A percentile compares a stretch with the other conserved stretches of the same genome.
Evolutionary conservation across 345 rosid genomes (phyloP).

Genomic region (Boechera stricta): DNA sequence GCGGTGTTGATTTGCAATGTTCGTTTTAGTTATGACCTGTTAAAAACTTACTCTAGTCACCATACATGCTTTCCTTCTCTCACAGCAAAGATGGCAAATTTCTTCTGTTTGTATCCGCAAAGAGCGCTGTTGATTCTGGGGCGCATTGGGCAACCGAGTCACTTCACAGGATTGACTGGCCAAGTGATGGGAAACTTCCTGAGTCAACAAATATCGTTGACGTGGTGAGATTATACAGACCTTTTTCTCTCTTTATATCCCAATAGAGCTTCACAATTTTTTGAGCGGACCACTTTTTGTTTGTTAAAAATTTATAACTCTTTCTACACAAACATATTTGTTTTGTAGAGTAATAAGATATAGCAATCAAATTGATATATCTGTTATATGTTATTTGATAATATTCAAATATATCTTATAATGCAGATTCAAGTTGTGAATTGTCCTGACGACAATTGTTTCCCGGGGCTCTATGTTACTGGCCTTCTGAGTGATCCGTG

Average conservation of each 20-base stretch:
- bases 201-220: conserved; percentile 57
- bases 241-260: conserved; percentile 1
- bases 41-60: conserved; percentile 8
- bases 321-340: not conserved
- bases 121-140: conserved; percentile 79
- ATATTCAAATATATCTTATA: conserved; percentile 12
- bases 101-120: conserved; percentile 76
- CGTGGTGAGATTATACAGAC: conserved; percentile 62
- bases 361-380: not conserved
- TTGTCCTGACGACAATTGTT: conserved; percentile 70
- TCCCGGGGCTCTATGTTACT: conserved; percentile 83
- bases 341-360: not conserved
- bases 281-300: conserved; percentile 1
- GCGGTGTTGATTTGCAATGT: conserved; percentile 2
- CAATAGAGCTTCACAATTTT: not conserved
- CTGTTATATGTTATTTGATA: conserved; percentile 14
- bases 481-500: conserved; percentile 66
- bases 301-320: conserved; percentile 10
- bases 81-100: conserved; percentile 84
- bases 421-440: conserved; percentile 75
- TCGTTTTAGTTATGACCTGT: not conserved
- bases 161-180: conserved; percentile 85
- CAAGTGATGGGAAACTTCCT: conserved; percentile 52
- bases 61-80: conserved; percentile 30
- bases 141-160: conserved; percentile 75